phyloP scores from a whole-genome alignment of 441 rosid species.

The Gossypium schwendimanii region DNA sequence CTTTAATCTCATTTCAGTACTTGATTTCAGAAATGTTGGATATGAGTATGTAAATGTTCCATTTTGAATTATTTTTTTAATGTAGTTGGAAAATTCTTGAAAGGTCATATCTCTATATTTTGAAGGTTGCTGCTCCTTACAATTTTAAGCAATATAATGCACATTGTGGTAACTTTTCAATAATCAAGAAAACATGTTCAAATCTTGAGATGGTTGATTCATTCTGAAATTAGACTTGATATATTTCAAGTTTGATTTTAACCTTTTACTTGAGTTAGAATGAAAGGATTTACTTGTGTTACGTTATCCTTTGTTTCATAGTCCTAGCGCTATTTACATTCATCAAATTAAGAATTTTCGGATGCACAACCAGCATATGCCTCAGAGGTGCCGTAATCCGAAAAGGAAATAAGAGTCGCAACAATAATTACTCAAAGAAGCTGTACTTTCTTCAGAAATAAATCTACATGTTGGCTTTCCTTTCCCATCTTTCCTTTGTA shows the following conservation, averaged over 20 bases:
- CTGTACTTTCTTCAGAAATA: not conserved
- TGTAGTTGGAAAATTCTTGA: not conserved
- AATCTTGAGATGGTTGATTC: not conserved
- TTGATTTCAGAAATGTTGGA: not conserved
- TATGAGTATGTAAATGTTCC: not conserved
- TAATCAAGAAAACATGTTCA: not conserved
- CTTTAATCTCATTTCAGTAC: not conserved
- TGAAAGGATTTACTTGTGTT: too few species aligned
- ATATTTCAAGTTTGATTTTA: not conserved
- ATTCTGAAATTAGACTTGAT: not conserved
- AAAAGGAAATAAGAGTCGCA: not conserved
- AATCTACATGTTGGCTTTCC: conserved; percentile 81
- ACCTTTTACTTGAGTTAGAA: not conserved
- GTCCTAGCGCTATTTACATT: not conserved
- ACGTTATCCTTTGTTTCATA: not conserved
- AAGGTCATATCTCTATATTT: not conserved
- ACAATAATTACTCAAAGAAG: not conserved
- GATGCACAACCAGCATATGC: not conserved
- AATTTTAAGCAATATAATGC: too few species aligned
- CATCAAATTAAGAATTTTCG: not conserved
- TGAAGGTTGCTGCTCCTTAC: not conserved
- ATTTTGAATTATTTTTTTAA: not conserved
- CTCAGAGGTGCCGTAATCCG: not conserved
- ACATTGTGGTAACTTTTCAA: too few species aligned
- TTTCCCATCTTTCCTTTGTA: conserved; percentile 85